Conservation (phyloP, 129 eudicot species). For the Cynara cardunculus region DNA sequence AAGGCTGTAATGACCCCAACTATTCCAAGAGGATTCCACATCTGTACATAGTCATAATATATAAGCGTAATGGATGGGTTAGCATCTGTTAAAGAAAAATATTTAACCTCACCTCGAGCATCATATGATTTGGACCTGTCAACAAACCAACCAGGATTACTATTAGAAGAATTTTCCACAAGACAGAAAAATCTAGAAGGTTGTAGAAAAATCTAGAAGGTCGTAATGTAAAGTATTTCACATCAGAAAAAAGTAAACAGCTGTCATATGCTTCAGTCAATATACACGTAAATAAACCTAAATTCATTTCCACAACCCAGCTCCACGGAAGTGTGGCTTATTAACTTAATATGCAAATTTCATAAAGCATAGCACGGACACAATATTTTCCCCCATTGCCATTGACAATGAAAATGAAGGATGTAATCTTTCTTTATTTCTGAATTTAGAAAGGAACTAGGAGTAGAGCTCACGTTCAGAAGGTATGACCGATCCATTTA, state of each 20-base stretch:
- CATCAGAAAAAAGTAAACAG: background rate
- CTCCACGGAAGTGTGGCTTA: background rate
- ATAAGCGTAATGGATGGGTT: constrained; percentile 2
- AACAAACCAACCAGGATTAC: constrained; percentile 25
- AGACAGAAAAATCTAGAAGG: background rate
- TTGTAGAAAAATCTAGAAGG: background rate
- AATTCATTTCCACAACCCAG: background rate
- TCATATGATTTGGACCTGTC: constrained; percentile 95
- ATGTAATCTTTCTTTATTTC: background rate
- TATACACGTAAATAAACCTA: background rate
- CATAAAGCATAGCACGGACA: background rate
- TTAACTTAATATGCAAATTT: background rate
- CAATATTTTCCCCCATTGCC: background rate
- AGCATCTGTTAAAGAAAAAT: constrained; percentile 7
- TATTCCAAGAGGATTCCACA: constrained; percentile 98
- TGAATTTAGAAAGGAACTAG: background rate
- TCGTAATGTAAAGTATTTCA: background rate
- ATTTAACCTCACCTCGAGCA: constrained; percentile 77
- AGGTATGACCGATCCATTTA: constrained; percentile 92
- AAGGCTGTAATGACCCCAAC: constrained; percentile 98
- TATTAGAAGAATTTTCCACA: background rate
- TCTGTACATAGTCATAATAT: constrained; percentile 35
- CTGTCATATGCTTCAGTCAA: background rate
- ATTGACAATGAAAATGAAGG: background rate
- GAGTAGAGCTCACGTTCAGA: constrained; percentile 72